Evolutionary conservation across 257 asterid species (phyloP), one percentile per base, ranked within the genome.

Genomic region (Primulina eburnea): DNA sequence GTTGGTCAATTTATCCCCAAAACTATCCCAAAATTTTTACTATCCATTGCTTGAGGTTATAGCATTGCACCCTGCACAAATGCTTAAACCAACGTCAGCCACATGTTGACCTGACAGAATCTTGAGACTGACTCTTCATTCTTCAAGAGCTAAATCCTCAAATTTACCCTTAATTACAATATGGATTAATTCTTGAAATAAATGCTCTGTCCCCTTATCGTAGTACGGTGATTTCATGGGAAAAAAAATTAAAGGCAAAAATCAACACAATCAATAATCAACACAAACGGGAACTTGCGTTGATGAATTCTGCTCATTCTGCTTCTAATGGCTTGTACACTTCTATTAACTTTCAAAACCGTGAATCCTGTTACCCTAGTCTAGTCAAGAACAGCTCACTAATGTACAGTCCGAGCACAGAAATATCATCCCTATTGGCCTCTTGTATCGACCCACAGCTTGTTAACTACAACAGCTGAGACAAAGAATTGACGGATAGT

Each of bases 341-440:
- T 50, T 50, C 8, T 4, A 50, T 50, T 5, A 50, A 14, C 8
- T 50, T 16, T 62, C 57, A 28, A 67, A 72, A 73, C 65, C 30
- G 32, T 56, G 80, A 73, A 77, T 61, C 65, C 58, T 78, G 80
- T 67, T 60, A 69, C 43, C 81, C 85, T 77, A 77, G 53, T 69
- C 88, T 80, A 78, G 75, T 77, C 81, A 81, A 78, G 75, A 78
- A 73, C 72, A 73, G 61, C 63, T 63, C 74, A 60, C 62, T 79
- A 80, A 86, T 86, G 76, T 86, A 86, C 87, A 82, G 63, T 78
- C 78, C 83, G 82, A 80, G 72, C 72, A 72, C 50, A 75, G 80
- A 60, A 76, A 77, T 40, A 56, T 59, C 76, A 69, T 62, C 63
- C 79, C 64, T 32, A 38, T 68, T 72, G 69, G 38, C 76, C 57